Base-by-base conservation (phyloP, 2,329 filamentous ascomycete genomes). In the Graphium sp. region DNA sequence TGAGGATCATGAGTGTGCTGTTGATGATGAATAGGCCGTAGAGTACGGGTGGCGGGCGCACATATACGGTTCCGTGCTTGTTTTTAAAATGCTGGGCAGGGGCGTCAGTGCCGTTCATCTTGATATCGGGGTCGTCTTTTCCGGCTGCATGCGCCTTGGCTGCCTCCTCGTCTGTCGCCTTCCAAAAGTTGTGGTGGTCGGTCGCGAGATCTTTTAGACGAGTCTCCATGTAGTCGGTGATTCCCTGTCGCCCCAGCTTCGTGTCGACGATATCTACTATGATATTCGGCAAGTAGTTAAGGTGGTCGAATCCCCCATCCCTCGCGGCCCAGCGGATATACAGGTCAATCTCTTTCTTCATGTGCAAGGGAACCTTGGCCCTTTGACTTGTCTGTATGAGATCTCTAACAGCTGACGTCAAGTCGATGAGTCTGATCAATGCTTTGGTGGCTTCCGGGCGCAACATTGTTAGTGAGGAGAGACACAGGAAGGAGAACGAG, bases 11-110 rank as follows among this genome's bases (percentile, higher is more conserved):
- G 14, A 56, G 49, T 1, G 47, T 45, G 3, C 46, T 46, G 27
- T 52, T 49, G 16, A 58, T 39, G 15, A 59, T 45, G 34, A 58
- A 58, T 17, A 59, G 41, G 9, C 55, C 56, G 31, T 57, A 59
- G 9, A 59, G 44, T 14, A 58, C 53, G 4, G 56, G 53, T 2
- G 52, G 52, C 1, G 19, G 29, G 7, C 31, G 28, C 5, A 13
- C 18, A 13, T 30, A 26, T n/a, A n/a, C n/a, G n/a, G n/a, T n/a
- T n/a, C n/a, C n/a, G n/a, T n/a, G n/a, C n/a, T n/a, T n/a, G n/a
- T n/a, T n/a, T n/a, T n/a, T n/a, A n/a, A n/a, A n/a, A n/a, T n/a
- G n/a, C n/a, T n/a, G n/a, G 4, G 26, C 19, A 8, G 22, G 16
- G 5, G 7, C 26, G 21, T 24, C 12, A 15, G 18, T 11, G 5